Base-by-base conservation (phyloP, 2,329 filamentous ascomycete genomes). In the Diaporthe eres region DNA sequence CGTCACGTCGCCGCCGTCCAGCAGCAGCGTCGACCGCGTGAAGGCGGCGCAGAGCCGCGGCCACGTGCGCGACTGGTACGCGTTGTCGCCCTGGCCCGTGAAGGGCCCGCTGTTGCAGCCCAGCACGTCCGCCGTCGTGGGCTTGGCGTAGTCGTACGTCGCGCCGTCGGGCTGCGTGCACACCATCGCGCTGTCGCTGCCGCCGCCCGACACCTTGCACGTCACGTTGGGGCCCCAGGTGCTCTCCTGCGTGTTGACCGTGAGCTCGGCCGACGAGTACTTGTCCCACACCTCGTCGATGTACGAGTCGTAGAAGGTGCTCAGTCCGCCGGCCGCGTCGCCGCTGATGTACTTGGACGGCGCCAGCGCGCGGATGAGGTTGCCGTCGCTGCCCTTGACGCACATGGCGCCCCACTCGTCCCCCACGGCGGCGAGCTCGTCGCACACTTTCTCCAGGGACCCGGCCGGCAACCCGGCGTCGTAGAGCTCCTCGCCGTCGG, bases 1-100 rank as follows among this genome's bases (percentile, higher is more conserved):
- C 80, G 89, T 86, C 5, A 84, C 76, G 77, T 87, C 80, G 39
- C 89, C 89, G 1, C 86, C 88, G 22, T 84, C 81, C 3, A 88
- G 39, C 58, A 89, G 82, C 12, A 88, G 83, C 22, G 85, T 89
- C 61, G 82, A 84, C n/a, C 88, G 86, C 68, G 83, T 81, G 79
- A 90, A 88, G n/a, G 87, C 88, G 0, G 88, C 87, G 76, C 88
- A 90, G 5, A 90, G 84, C 7, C 87, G 84, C 3, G 88, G 85
- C 1, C 89, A 84, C 1, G 87, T 81, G 1, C 71, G 57, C 28
- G 86, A 86, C 3, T 80, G 73, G 77, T 88, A 86, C 3, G 86
- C 78, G 7, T 74, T 81, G 74, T 86, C 87, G 76, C 88, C 86
- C 10, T 78, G 78, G 0, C 73, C 83, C 2, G 77, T 82, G 74